A percentile compares a stretch with the other conserved stretches of the same genome.
These are phyloP conservation scores for Coemansia sp. DNA, from an alignment of 371 early-diverging fungal genomes.

Conservation along the genomic window DNA sequence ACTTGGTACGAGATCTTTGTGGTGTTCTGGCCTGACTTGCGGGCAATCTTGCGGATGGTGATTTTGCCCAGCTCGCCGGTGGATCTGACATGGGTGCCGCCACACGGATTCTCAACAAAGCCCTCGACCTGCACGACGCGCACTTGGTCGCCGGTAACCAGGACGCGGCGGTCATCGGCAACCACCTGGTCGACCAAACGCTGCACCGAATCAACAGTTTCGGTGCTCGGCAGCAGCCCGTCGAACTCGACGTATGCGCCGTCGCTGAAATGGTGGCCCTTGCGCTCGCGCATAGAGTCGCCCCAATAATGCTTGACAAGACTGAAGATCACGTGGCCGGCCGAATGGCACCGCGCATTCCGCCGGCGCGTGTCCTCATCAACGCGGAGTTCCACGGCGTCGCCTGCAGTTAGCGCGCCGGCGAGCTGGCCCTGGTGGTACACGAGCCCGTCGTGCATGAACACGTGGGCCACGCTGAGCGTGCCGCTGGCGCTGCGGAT, in stretches of 20 bases:
- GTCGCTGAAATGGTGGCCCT: slow-evolving; percentile 29
- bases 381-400: slow-evolving; percentile 1
- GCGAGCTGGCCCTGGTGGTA: slow-evolving; percentile 17
- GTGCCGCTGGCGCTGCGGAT: not conserved
- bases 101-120: slow-evolving; percentile 18
- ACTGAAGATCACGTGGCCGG: slow-evolving; percentile 28
- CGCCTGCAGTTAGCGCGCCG: not conserved
- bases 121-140: slow-evolving; percentile 12
- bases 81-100: slow-evolving; percentile 22
- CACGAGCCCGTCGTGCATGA: slow-evolving; percentile 8
- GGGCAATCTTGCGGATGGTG: slow-evolving; percentile 18
- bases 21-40: slow-evolving; percentile 10
- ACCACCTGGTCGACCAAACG: not conserved
- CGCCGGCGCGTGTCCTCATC: slow-evolving; percentile 9
- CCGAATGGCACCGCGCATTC: slow-evolving; percentile 32
- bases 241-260: slow-evolving; percentile 31
- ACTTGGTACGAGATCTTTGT: slow-evolving; percentile 23
- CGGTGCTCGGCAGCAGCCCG: slow-evolving; percentile 10
- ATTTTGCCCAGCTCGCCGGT: slow-evolving; percentile 14
- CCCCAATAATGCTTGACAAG: slow-evolving; percentile 10
- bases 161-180: not conserved
- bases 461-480: slow-evolving; percentile 14
- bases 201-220: slow-evolving; percentile 7
- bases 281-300: slow-evolving; percentile 17
- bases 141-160: not conserved